Evolutionary conservation across 2,329 filamentous ascomycete genomes (phyloP).

Genomic region (Penicillium sp.): DNA sequence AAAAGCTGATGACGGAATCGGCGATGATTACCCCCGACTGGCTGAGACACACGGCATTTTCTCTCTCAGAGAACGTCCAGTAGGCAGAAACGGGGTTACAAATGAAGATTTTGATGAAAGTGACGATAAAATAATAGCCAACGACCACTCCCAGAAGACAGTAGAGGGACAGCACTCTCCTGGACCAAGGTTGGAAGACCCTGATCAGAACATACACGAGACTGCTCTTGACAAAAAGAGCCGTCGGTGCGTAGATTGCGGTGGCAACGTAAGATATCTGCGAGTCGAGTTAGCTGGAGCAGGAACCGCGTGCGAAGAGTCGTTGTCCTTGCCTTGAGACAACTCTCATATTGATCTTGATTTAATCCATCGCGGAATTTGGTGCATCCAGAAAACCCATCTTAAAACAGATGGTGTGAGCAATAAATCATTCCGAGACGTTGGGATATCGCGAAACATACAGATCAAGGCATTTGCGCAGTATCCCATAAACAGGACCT

Average conservation of each 20-base stretch:
- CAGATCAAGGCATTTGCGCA: not conserved
- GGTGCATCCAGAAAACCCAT: not conserved
- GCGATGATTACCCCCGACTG: not conserved
- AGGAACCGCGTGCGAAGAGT: not conserved
- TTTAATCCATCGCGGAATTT: not conserved
- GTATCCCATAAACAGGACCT: not conserved
- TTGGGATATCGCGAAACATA: not conserved
- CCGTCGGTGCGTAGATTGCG: not conserved
- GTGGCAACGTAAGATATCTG: not conserved
- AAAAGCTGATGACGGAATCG: not conserved
- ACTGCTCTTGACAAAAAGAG: not conserved
- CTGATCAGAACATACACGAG: not conserved
- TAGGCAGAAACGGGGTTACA: not conserved
- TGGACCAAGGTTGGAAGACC: not conserved
- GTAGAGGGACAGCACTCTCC: not conserved
- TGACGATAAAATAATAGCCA: not conserved
- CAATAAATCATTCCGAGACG: not conserved
- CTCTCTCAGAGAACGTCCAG: not conserved
- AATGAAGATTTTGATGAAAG: not conserved
- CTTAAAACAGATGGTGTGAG: not conserved
- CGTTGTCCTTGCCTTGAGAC: not conserved
- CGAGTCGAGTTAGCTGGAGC: not conserved
- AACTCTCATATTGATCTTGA: not conserved
- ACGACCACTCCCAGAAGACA: not conserved
- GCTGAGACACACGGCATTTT: not conserved